phyloP scores from a whole-genome alignment of 768 basidiomycete genomes.

The Mrakia gelida region DNA sequence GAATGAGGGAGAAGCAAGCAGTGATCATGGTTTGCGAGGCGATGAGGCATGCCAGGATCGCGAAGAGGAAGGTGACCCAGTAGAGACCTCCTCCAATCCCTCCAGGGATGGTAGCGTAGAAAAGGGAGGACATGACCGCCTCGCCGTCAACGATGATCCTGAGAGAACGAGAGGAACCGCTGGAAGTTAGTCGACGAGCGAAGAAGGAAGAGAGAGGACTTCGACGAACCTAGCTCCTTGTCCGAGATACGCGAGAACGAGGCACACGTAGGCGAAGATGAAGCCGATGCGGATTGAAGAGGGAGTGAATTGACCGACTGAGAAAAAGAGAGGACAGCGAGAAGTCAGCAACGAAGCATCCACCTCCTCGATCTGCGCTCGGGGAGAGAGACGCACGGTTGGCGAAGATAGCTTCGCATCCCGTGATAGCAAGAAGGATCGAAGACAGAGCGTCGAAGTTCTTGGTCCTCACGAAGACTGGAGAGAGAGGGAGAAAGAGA shows the following conservation, averaged over 20 bases:
- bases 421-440: constrained; percentile 63
- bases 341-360: not conserved
- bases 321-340: constrained; percentile 36
- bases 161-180: not conserved
- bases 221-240: constrained; percentile 55
- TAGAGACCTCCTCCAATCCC: constrained; percentile 53
- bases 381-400: not conserved
- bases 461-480: constrained; percentile 62
- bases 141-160: constrained; percentile 54
- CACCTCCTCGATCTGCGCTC: not conserved
- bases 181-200: not conserved
- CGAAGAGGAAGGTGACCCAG: constrained; percentile 53
- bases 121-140: constrained; percentile 54
- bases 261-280: constrained; percentile 56
- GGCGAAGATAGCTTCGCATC: constrained; percentile 51
- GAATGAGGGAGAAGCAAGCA: constrained; percentile 54
- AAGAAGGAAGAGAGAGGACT: not conserved
- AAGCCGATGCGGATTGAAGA: constrained; percentile 20
- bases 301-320: constrained; percentile 62
- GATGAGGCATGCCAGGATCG: constrained; percentile 46
- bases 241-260: constrained; percentile 64
- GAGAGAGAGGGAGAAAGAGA: not conserved
- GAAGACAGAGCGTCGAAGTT: constrained; percentile 57
- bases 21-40: constrained; percentile 66
- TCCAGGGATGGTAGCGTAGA: constrained; percentile 65